Base-by-base conservation (phyloP, 805 yeast species). In the Pachysolen tannophilus region DNA sequence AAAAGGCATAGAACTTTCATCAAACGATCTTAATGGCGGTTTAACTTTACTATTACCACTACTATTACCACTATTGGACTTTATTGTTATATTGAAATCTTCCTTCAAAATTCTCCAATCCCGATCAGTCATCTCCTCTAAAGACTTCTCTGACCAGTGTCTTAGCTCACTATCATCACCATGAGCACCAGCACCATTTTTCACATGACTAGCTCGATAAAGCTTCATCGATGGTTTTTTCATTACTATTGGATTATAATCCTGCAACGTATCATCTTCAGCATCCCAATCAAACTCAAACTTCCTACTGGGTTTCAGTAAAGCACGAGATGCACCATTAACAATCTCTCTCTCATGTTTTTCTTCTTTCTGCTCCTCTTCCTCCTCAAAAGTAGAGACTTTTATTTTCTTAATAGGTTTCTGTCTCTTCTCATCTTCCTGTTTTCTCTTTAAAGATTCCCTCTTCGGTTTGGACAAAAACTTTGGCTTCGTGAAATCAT, bases 41-140 rank as follows among this genome's bases (percentile, higher is more conserved):
- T n/a, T n/a, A n/a, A n/a, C n/a, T n/a, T n/a, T n/a, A n/a, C n/a
- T n/a, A 30, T 72, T 60, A 1, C 63, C 60, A 3, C 65, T 46
- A 3, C 49, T 40, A 1, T 76, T 75, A 6, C 74, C 74, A 16
- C 32, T 36, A 25, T 18, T 15, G n/a, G n/a, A n/a, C 43, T 72
- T 77, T 1, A 74, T 61, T 1, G 66, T 59, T 16, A 90, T 84
- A 44, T 71, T 71, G 51, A 63, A 83, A 44, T 88, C 95, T 46
- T 85, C 94, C 43, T 69, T 71, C 53, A 90, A 63, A 23, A 86
- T 79, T 38, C 95, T 67, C 97, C 97, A 90, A 54, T 92, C 97
- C 43, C 97, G 65, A 1, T 67, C 61, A 0, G 73, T 72, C 97
- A 90, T 87, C 27, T 72, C 66, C 0, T 55, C 55, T 2, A 77